Evolutionary conservation across 2,329 filamentous ascomycete species (phyloP), one percentile per base, ranked within the genome.

Genomic region (Xylaria sp.): DNA sequence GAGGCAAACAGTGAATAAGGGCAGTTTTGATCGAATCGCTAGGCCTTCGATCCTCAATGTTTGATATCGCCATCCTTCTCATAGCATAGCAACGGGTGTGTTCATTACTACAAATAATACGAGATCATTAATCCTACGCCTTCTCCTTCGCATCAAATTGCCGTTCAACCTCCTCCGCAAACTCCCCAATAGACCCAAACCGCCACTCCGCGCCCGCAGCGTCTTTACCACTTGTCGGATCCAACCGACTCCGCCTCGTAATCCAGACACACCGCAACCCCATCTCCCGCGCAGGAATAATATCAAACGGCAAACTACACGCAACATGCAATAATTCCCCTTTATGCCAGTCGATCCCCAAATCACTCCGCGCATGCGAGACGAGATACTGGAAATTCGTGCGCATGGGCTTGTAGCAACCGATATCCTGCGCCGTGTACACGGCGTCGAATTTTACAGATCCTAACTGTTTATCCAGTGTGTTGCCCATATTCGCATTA

Each of bases 401-500:
- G 44, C 74, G 70, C 62, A 82, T 75, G 0, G 89, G 89, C 75
- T 92, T 92, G 72, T 91, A 92, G 5, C 77, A 79, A 1, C 89
- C 87, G 56, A 91, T 83, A 50, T 88, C 82, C 72, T 91, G 78
- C 1, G 89, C 89, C 2, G 87, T 90, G 72, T 88, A 84, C 23
- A 89, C 76, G 10, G 80, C 79, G 66, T 89, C 86, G 67, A 91
- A 79, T 7, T 52, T 53, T 2, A 82, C 77, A 0, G 79, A 80
- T 16, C 75, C 70, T 10, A 90, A 73, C 30, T 71, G 72, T 16
- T 66, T 68, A 3, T 49, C 59, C 2, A 70, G 60, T 0, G 74
- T 74, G 0, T 66, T 56, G 16, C 59, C 11, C 67, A 70, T 60
- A 69, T 72, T 71, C 0, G 65, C 63, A 55, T 76, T 73, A 61